These are phyloP conservation scores for Leishmania guyanensis DNA, from an alignment of 208 protist genomes.

Conservation along the genomic window DNA sequence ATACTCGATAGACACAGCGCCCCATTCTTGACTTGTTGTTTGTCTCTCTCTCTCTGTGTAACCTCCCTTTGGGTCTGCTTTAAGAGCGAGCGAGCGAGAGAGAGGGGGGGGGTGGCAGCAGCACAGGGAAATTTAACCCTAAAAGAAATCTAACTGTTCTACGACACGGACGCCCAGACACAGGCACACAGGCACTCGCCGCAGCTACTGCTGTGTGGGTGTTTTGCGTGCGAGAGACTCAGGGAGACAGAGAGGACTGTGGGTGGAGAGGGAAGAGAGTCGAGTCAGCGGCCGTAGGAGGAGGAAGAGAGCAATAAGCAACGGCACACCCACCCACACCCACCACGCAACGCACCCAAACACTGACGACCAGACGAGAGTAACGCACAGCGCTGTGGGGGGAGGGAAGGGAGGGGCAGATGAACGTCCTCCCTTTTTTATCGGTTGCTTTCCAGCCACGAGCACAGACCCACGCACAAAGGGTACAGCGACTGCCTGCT, in stretches of 20 bases:
- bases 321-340: background rate
- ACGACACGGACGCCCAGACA: background rate
- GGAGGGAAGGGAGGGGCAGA: background rate
- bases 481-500: background rate
- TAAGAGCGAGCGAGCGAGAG: background rate
- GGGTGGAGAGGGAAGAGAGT: background rate
- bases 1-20: background rate
- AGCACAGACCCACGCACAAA: background rate
- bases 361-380: no score
- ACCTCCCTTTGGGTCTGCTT: background rate
- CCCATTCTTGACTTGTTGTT: background rate
- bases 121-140: no score
- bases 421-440: background rate
- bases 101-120: no score
- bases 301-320: background rate
- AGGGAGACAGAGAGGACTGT: background rate
- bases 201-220: background rate
- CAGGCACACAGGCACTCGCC: background rate
- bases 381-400: background rate
- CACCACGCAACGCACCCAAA: no score
- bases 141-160: constrained; percentile 1
- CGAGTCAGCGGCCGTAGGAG: background rate
- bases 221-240: background rate
- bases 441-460: background rate
- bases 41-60: background rate